Evolutionary conservation across 208 protist species (phyloP).

Genomic region (Angomonas ambiguus): DNA sequence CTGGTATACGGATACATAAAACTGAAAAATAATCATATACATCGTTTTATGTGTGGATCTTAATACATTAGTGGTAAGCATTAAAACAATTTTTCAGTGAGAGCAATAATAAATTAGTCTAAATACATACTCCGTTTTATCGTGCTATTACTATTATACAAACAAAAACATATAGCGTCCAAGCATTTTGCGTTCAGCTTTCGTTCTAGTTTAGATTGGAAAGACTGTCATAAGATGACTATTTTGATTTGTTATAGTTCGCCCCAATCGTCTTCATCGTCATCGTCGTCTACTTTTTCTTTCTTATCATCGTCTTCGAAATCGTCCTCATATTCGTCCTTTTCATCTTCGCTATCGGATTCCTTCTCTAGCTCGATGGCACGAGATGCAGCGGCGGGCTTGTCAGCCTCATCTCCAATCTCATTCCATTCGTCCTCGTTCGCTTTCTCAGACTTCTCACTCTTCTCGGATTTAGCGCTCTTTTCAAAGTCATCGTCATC

Average conservation of each 20-base stretch:
- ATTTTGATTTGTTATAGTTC: not conserved
- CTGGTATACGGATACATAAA: not conserved
- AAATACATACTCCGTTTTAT: too few relatives aligned
- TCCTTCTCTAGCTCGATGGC: not conserved
- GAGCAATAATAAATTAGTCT: too few relatives aligned
- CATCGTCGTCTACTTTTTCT: slow-evolving; percentile 2
- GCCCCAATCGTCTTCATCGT: not conserved
- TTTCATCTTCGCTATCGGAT: slow-evolving; percentile 10
- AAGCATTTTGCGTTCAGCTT: too few relatives aligned
- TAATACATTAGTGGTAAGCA: too few relatives aligned
- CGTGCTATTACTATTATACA: too few relatives aligned
- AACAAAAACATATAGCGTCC: too few relatives aligned
- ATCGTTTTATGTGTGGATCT: slow-evolving; percentile 14
- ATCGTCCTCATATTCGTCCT: slow-evolving; percentile 31
- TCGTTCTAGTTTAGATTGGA: too few relatives aligned
- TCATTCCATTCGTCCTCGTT: slow-evolving; percentile 10
- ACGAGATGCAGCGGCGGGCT: slow-evolving; percentile 2
- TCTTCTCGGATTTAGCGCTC: not conserved
- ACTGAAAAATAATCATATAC: slow-evolving; percentile 5
- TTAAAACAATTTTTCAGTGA: too few relatives aligned
- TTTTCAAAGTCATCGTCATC: slow-evolving; percentile 32
- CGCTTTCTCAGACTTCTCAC: not conserved
- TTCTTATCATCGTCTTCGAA: slow-evolving; percentile 13
- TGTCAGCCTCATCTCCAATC: slow-evolving; percentile 13
- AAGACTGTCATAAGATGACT: not conserved